phyloP scores from a whole-genome alignment of 257 asterid species.

The Ajuga chamaepitys region DNA sequence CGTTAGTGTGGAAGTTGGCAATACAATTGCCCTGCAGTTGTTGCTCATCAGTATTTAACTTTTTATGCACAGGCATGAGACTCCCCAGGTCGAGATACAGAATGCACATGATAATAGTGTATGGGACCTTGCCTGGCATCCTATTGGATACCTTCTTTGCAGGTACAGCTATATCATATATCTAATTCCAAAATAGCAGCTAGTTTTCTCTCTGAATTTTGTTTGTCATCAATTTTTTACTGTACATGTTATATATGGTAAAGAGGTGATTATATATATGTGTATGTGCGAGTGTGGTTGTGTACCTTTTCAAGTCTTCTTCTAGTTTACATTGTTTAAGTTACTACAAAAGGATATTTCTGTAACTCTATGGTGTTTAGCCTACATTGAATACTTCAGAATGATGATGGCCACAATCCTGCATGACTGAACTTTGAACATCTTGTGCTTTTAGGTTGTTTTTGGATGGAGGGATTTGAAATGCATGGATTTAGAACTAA shows the following conservation, averaged over 20 bases:
- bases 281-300: neutral
- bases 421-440: neutral
- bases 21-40: neutral
- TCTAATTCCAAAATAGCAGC: neutral
- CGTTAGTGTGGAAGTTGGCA: conserved; percentile 5
- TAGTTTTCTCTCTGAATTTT: neutral
- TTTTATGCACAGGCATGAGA: conserved; percentile 70
- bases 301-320: neutral
- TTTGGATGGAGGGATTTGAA: too few relatives aligned
- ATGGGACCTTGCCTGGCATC: conserved; percentile 99
- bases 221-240: neutral
- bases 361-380: too few relatives aligned
- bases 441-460: too few relatives aligned
- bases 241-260: neutral
- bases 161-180: conserved; percentile 37
- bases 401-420: neutral
- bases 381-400: neutral
- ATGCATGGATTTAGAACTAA: too few relatives aligned
- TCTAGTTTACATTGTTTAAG: too few relatives aligned
- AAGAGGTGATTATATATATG: too few relatives aligned
- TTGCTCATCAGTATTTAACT: conserved; percentile 14
- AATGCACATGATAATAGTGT: conserved; percentile 96
- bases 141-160: conserved; percentile 92
- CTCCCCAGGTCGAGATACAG: conserved; percentile 87
- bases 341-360: too few relatives aligned